Evolutionary conservation across 139 green algal species (phyloP).

Genomic region (Micromonas pusilla): DNA sequence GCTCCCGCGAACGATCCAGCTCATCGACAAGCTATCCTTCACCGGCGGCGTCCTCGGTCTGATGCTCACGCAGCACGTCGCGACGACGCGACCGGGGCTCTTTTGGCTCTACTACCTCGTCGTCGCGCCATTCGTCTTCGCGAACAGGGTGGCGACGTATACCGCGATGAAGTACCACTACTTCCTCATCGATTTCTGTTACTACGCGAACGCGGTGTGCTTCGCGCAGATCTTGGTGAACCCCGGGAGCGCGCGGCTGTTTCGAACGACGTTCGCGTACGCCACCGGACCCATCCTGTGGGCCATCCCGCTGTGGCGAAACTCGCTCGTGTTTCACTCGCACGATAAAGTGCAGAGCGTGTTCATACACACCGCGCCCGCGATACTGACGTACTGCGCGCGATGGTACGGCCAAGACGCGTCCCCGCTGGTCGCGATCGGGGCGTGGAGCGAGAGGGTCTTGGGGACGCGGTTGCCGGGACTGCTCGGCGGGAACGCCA

Average conservation of each 20-base stretch:
- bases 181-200: constrained; percentile 25
- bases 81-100: neutral
- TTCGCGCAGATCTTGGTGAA: neutral
- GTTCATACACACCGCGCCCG: constrained; percentile 28
- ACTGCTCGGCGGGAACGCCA: no score
- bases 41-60: constrained; percentile 10
- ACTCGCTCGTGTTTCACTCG: constrained; percentile 35
- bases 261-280: constrained; percentile 17
- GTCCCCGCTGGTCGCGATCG: neutral
- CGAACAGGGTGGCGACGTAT: neutral
- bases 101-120: constrained; percentile 20
- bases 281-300: constrained; percentile 18
- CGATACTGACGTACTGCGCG: constrained; percentile 25
- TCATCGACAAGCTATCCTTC: constrained; percentile 15
- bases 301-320: constrained; percentile 22
- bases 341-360: constrained; percentile 32
- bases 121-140: neutral
- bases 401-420: constrained; percentile 27
- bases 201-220: constrained; percentile 17
- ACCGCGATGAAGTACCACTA: constrained; percentile 7
- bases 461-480: no score
- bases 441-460: no score
- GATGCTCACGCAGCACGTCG: constrained; percentile 12
- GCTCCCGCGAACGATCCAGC: constrained; percentile 4
- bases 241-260: neutral